These are phyloP conservation scores for Kernera saxatilis DNA, from an alignment of 345 rosid species.

Conservation along the genomic window DNA sequence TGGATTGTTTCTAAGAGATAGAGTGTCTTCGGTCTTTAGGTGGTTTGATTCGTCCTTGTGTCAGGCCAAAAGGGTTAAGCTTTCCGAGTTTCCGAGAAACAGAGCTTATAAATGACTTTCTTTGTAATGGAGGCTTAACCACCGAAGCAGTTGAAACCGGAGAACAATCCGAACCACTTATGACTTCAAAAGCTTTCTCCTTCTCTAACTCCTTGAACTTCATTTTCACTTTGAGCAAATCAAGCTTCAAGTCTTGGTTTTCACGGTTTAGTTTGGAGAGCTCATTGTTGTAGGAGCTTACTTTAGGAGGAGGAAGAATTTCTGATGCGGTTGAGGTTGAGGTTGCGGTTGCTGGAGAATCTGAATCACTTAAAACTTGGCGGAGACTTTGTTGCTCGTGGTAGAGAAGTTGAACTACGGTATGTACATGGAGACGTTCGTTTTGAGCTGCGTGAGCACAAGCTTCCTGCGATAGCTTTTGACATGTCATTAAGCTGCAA, in stretches of 20 bases:
- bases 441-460: slow-evolving; percentile 90
- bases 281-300: slow-evolving; percentile 33
- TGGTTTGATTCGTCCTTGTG: slow-evolving; percentile 47
- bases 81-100: slow-evolving; percentile 64
- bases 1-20: slow-evolving; percentile 39
- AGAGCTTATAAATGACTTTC: slow-evolving; percentile 62
- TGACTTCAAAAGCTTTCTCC: slow-evolving; percentile 7
- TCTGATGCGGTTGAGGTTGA: background rate
- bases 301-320: slow-evolving; percentile 26
- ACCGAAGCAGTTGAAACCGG: slow-evolving; percentile 29
- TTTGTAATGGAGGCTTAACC: slow-evolving; percentile 65
- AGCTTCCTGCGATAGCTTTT: slow-evolving; percentile 75
- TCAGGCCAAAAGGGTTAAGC: slow-evolving; percentile 58
- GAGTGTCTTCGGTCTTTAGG: slow-evolving; percentile 69
- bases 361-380: slow-evolving; percentile 42
- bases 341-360: slow-evolving; percentile 13
- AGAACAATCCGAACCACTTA: slow-evolving; percentile 7
- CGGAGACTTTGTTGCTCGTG: slow-evolving; percentile 68
- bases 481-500: slow-evolving; percentile 84
- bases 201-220: slow-evolving; percentile 55
- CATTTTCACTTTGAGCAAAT: slow-evolving; percentile 75
- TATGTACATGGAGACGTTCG: slow-evolving; percentile 65
- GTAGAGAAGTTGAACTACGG: slow-evolving; percentile 71
- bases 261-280: slow-evolving; percentile 50
- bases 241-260: slow-evolving; percentile 71